A percentile compares a stretch with the other conserved stretches of the same genome.
phyloP scores from a whole-genome alignment of 148 eudicot genomes.

The Pouteria glomerata region DNA sequence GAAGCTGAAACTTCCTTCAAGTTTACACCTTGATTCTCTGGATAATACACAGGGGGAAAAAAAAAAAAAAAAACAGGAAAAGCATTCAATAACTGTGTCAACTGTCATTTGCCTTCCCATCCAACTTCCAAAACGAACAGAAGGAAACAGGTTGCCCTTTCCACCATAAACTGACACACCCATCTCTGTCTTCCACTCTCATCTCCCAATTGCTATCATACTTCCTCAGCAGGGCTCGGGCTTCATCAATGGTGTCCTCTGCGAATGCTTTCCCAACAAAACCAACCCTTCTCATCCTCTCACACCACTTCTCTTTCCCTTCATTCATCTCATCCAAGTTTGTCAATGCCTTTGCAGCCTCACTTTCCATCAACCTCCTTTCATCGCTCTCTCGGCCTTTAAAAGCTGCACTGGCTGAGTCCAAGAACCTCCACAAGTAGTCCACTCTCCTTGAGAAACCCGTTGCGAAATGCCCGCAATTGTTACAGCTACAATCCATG shows the following conservation, averaged over 20 bases:
- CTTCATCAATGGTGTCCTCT: constrained; percentile 43
- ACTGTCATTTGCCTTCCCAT: constrained; percentile 3
- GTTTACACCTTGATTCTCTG: too few species aligned
- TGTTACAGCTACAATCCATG: constrained; percentile 40
- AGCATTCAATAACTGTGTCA: background rate
- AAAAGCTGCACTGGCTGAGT: constrained; percentile 44
- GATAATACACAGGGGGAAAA: too few species aligned
- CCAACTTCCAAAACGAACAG: constrained; percentile 44
- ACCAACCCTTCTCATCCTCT: constrained; percentile 40
- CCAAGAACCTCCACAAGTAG: constrained; percentile 42
- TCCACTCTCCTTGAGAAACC: constrained; percentile 38
- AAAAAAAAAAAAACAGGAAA: too few species aligned
- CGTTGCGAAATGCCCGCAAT: constrained; percentile 32
- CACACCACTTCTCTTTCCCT: constrained; percentile 48
- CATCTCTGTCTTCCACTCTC: constrained; percentile 41
- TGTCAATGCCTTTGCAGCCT: constrained; percentile 39
- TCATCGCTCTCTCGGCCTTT: constrained; percentile 51
- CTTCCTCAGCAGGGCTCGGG: constrained; percentile 41
- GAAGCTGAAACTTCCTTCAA: too few species aligned
- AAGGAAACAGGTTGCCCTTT: constrained; percentile 53
- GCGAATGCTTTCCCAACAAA: constrained; percentile 29
- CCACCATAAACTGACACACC: constrained; percentile 40
- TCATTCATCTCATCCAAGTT: constrained; percentile 43
- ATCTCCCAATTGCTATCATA: constrained; percentile 55
- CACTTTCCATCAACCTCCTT: constrained; percentile 47